Conservation (phyloP, 2,329 filamentous ascomycete genomes). For the Chrysoporthe deuterocubensis region DNA sequence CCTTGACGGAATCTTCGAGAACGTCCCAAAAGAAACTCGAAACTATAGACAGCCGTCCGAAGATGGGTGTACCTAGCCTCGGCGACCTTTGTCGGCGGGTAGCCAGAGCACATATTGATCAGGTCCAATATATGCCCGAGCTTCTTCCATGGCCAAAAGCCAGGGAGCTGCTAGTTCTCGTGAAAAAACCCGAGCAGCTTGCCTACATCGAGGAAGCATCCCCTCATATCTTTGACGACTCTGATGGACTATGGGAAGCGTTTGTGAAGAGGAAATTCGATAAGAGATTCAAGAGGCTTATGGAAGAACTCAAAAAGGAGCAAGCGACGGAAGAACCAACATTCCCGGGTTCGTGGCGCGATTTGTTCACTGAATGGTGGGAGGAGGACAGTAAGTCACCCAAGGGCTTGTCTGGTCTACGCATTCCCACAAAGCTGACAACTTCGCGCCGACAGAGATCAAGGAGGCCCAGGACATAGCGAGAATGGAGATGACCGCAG, state of each 20-base stretch:
- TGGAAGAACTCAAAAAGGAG: constrained; percentile 47
- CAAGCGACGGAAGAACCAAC: constrained; percentile 66
- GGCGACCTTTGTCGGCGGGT: not conserved
- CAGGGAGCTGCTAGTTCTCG: constrained; percentile 68
- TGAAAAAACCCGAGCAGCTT: constrained; percentile 77
- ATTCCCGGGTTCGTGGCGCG: constrained; percentile 64
- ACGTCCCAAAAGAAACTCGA: not conserved
- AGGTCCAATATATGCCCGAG: not conserved
- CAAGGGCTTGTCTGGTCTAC: not conserved
- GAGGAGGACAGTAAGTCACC: constrained; percentile 30
- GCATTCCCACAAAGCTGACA: not conserved
- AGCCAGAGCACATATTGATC: constrained; percentile 1
- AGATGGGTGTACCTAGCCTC: not conserved
- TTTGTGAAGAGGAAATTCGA: constrained; percentile 81
- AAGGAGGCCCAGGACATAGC: constrained; percentile 14
- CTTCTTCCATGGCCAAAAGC: constrained; percentile 59
- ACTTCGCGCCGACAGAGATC: not conserved
- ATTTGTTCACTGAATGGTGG: constrained; percentile 17
- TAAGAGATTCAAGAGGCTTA: constrained; percentile 55
- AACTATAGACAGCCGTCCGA: not conserved
- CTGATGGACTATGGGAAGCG: constrained; percentile 71
- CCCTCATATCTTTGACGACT: constrained; percentile 73
- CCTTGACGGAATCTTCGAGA: not conserved
- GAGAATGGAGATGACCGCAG: not conserved
- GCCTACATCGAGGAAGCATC: constrained; percentile 74